A percentile compares a stretch with the other conserved stretches of the same genome.
Evolutionary conservation across 169 alveolate genomes (phyloP).

Genomic region (Prorocentrum cordatum): DNA sequence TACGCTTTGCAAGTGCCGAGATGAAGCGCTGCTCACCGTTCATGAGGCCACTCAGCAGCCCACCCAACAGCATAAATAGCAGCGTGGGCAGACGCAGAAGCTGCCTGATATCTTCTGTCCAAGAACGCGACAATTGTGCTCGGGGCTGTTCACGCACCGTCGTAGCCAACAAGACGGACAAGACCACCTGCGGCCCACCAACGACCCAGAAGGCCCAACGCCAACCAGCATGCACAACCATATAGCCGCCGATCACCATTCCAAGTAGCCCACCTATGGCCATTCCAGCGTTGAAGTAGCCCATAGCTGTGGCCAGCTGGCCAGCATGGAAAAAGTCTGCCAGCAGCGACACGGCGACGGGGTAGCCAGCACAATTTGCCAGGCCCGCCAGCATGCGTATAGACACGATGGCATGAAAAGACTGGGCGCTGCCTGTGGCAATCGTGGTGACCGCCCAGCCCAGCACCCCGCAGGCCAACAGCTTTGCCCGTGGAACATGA

Average conservation of each 20-base stretch:
- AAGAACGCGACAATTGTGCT: not conserved
- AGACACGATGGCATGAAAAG: not conserved
- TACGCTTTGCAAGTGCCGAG: too few relatives aligned
- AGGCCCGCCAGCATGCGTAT: conserved; percentile 22
- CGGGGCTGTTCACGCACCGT: not conserved
- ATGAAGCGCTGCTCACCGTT: too few relatives aligned
- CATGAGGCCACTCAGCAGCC: not conserved
- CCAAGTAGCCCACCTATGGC: conserved; percentile 36
- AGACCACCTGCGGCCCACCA: not conserved
- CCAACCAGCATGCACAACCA: conserved; percentile 16
- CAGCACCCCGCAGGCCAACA: conserved; percentile 17
- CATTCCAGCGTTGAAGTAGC: not conserved
- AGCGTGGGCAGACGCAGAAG: not conserved
- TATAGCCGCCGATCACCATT: not conserved
- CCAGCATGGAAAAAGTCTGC: conserved; percentile 5
- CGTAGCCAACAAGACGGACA: not conserved
- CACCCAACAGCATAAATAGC: conserved; percentile 9
- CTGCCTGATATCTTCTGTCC: not conserved
- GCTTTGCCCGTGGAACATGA: conserved; percentile 17
- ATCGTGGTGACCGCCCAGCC: conserved; percentile 17
- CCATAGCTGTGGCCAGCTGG: conserved; percentile 51
- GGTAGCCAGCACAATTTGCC: conserved; percentile 55
- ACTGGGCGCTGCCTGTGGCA: not conserved
- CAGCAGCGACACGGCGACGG: conserved; percentile 30
- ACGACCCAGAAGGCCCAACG: conserved; percentile 8